phyloP scores from a whole-genome alignment of 1,139 yeast genomes.

The Yamadazyma diddensiae region DNA sequence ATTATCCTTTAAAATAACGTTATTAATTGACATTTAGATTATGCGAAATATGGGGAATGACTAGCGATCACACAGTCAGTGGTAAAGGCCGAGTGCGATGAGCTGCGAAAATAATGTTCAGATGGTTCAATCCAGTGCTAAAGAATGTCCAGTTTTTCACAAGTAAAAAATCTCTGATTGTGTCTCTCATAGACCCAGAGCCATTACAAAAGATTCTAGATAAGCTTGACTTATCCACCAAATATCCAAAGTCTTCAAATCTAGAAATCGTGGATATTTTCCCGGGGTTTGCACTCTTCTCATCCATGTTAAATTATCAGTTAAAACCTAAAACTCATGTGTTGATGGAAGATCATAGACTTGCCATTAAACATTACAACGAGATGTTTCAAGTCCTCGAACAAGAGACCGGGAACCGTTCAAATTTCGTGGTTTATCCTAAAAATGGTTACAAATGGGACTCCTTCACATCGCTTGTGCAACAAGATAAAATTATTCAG shows the following conservation, averaged over 20 bases:
- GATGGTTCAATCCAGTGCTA: conserved; percentile 34
- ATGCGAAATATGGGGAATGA: no score
- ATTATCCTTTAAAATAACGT: conserved; percentile 23
- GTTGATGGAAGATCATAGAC: conserved; percentile 51
- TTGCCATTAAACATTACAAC: no score
- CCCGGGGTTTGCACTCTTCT: conserved; percentile 53
- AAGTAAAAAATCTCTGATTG: conserved; percentile 15
- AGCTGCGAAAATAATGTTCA: no score
- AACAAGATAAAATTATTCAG: conserved; percentile 35
- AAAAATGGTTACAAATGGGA: conserved; percentile 67
- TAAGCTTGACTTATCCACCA: conserved; percentile 34
- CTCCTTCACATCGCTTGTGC: conserved; percentile 46
- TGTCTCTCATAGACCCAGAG: conserved; percentile 21
- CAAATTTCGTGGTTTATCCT: conserved; percentile 29
- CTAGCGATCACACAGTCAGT: no score
- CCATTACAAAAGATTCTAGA: conserved; percentile 41
- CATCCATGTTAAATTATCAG: conserved; percentile 53
- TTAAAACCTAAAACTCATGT: conserved; percentile 61
- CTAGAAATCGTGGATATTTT: conserved; percentile 66
- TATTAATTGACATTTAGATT: conserved; percentile 37
- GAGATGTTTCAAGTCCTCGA: conserved; percentile 21
- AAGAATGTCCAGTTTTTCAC: conserved; percentile 13
- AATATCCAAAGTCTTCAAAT: conserved; percentile 39
- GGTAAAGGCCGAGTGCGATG: no score
- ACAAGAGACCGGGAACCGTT: no score